Conservation (phyloP, 2,329 filamentous ascomycete species). For the Fusarium sp. region DNA sequence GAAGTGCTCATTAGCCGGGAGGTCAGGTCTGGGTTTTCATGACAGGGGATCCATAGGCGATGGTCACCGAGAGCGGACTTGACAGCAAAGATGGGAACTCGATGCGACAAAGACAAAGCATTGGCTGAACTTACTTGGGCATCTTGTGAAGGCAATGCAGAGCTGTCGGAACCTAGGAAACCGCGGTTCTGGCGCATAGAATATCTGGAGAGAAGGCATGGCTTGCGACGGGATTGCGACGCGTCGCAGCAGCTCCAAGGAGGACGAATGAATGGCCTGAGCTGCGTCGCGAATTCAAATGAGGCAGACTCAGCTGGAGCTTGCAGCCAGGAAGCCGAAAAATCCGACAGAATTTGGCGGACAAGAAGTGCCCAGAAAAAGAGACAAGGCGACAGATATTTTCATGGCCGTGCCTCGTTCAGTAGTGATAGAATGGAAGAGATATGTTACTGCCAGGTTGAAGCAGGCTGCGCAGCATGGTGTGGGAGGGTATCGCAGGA, state of each 20-base stretch:
- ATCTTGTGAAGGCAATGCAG: constrained; percentile 62
- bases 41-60: constrained; percentile 21
- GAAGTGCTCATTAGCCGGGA: constrained; percentile 26
- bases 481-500: constrained; percentile 43
- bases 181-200: constrained; percentile 58
- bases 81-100: background rate
- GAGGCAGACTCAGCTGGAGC: constrained; percentile 13
- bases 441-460: constrained; percentile 29
- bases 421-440: constrained; percentile 13
- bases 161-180: constrained; percentile 63
- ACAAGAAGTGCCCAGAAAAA: constrained; percentile 26
- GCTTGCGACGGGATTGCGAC: constrained; percentile 33
- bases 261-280: constrained; percentile 31
- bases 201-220: constrained; percentile 47
- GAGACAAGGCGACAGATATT: constrained; percentile 9
- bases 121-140: constrained; percentile 56
- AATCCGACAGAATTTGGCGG: constrained; percentile 21
- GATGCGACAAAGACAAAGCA: constrained; percentile 14
- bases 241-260: constrained; percentile 30
- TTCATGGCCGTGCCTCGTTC: constrained; percentile 35
- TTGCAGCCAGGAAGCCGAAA: constrained; percentile 8
- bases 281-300: constrained; percentile 12
- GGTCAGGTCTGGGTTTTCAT: constrained; percentile 1
- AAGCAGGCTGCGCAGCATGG: constrained; percentile 32
- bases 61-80: constrained; percentile 6